Conservation (phyloP, 495 filamentous ascomycete genomes). For the Melanomma pulvis-pyrius region DNA sequence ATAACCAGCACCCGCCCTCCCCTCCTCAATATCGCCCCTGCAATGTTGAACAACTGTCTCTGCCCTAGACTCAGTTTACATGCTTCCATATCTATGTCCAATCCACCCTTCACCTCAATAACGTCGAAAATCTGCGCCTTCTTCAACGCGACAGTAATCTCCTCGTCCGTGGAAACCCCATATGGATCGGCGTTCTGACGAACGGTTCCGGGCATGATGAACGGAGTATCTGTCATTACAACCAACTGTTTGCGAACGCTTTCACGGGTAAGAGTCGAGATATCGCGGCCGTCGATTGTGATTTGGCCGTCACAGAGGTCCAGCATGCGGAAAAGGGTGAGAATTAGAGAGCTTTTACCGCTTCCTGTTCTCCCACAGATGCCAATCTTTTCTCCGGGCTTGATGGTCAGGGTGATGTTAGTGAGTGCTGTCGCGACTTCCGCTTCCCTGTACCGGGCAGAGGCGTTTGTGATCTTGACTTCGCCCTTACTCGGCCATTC, state of each 20-base stretch:
- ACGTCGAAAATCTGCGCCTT: slow-evolving; percentile 5
- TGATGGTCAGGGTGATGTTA: slow-evolving; percentile 54
- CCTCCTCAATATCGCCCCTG: no score
- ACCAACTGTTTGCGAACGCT: slow-evolving; percentile 58
- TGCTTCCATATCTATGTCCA: no score
- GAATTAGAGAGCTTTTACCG: slow-evolving; percentile 51
- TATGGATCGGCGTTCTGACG: slow-evolving; percentile 43
- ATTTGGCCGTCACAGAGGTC: slow-evolving; percentile 47
- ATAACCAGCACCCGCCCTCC: no score
- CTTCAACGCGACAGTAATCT: slow-evolving; percentile 8
- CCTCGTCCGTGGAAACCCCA: background rate
- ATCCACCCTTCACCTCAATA: background rate
- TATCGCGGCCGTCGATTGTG: slow-evolving; percentile 57
- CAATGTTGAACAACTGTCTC: no score
- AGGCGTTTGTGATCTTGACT: slow-evolving; percentile 12
- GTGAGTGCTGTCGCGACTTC: slow-evolving; percentile 46
- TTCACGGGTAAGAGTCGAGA: slow-evolving; percentile 56
- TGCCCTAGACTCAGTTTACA: no score
- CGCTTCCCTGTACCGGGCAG: slow-evolving; percentile 30
- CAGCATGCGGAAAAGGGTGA: slow-evolving; percentile 48
- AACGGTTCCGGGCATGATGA: slow-evolving; percentile 55
- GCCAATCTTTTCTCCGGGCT: slow-evolving; percentile 58
- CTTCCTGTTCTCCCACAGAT: slow-evolving; percentile 65
- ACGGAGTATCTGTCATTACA: slow-evolving; percentile 63
- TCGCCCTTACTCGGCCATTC: slow-evolving; percentile 27